Evolutionary conservation across 2,329 filamentous ascomycete genomes (phyloP), one percentile per base, ranked within the genome.

Genomic region (Colletotrichum sp.): DNA sequence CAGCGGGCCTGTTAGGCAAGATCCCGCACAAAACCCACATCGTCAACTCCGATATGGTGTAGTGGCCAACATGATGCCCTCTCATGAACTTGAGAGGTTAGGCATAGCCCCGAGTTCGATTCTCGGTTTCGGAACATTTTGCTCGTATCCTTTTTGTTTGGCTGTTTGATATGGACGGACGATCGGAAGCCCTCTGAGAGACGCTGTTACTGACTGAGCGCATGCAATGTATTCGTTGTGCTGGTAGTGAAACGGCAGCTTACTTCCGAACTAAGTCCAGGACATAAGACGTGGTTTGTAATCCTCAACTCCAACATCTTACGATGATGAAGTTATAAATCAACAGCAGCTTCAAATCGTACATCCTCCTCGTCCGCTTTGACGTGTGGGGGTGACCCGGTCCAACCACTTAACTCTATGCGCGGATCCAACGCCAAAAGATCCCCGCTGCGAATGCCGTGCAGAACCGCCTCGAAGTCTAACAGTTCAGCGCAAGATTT

Each of bases 21-120:
- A 28, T 18, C n/a, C 24, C 8, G 15, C 13, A 0, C 0, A 0
- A 0, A 59, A 16, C 1, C 55, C 24, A 28, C 24, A 59, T 59
- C 2, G 13, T 28, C 24, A 59, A 24, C 44, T 68, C 49, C 70
- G 70, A 72, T 72, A 67, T 71, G 69, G 60, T 71, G 69, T 66
- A 71, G 60, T 59, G 60, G 69, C 69, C 60, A 71, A 68, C 66
- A 68, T 68, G 66, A 71, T 39, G 52, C 52, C 62, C 26, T 59
- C 70, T 62, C 36, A 10, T 32, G 4, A 5, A 5, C 8, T n/a
- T n/a, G 21, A 24, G 30, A 15, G 49, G 30, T 68, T 39, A 68
- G 66, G 66, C 66, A 68, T 68, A 68, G 66, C 66, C 66, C 49
- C 66, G 66, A 68, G 66, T 68, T 68, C 66, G 39, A 57, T 55